Evolutionary conservation across 1,284 basidiomycete genomes (phyloP).

Genomic region (Mixia osmundae): DNA sequence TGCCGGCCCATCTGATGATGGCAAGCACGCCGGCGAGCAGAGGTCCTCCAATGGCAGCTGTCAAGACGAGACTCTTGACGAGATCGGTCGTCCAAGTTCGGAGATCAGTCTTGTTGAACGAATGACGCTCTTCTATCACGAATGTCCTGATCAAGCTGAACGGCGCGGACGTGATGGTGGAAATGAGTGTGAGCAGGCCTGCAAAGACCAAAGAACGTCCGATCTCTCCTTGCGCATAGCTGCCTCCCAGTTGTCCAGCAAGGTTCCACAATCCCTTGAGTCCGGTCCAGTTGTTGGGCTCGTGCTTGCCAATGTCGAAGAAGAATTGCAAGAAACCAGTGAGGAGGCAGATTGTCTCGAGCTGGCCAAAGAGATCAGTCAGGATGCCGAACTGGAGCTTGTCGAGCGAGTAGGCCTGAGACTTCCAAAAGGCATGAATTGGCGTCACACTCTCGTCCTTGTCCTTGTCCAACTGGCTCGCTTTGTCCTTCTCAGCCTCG

Average conservation of each 20-base stretch:
- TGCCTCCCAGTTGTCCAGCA: constrained; percentile 6
- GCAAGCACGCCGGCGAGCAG: constrained; percentile 67
- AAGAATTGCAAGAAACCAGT: constrained; percentile 16
- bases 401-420: constrained; percentile 71
- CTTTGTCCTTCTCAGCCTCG: constrained; percentile 3
- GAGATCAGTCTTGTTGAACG: constrained; percentile 84
- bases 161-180: constrained; percentile 39
- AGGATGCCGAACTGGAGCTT: constrained; percentile 68
- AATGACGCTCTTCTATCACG: constrained; percentile 79
- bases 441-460: constrained; percentile 35
- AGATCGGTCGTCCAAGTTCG: constrained; percentile 26
- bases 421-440: constrained; percentile 62
- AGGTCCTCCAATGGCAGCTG: constrained; percentile 55
- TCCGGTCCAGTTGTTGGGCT: constrained; percentile 2
- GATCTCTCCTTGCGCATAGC: constrained; percentile 31
- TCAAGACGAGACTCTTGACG: constrained; percentile 29
- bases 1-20: constrained; percentile 76
- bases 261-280: constrained; percentile 11
- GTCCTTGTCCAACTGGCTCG: constrained; percentile 5
- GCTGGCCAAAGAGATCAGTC: constrained; percentile 42
- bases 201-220: constrained; percentile 59
- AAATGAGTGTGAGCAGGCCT: constrained; percentile 34
- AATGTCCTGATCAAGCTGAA: constrained; percentile 68
- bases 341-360: constrained; percentile 42
- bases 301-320: constrained; percentile 9